Conservation (phyloP, 2,329 filamentous ascomycete genomes). For the Botrytis elliptica region DNA sequence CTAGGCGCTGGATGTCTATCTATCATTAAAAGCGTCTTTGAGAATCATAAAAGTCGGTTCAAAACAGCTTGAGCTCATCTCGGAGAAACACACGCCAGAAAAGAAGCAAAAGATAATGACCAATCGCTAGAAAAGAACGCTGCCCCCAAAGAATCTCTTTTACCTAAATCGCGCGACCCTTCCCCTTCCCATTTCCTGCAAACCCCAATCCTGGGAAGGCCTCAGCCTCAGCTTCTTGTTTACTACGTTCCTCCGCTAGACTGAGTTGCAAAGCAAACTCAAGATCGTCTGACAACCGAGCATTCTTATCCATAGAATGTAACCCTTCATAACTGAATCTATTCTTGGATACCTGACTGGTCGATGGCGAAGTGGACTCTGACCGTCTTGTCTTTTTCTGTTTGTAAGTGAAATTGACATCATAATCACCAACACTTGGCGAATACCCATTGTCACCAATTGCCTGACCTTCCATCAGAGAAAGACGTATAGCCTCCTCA, state of each 20-base stretch:
- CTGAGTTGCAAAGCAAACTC: slow-evolving; percentile 61
- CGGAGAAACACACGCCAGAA: background rate
- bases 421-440: slow-evolving; percentile 49
- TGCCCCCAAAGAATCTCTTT: background rate
- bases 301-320: background rate
- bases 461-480: slow-evolving; percentile 55
- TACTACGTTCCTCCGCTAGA: slow-evolving; percentile 52
- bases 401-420: slow-evolving; percentile 52
- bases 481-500: slow-evolving; percentile 61
- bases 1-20: background rate
- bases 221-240: slow-evolving; percentile 17
- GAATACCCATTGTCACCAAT: slow-evolving; percentile 45
- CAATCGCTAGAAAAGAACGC: background rate
- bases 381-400: slow-evolving; percentile 46
- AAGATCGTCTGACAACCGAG: slow-evolving; percentile 49
- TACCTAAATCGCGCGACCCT: slow-evolving; percentile 13
- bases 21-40: background rate
- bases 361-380: slow-evolving; percentile 40
- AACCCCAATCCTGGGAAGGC: background rate
- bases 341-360: slow-evolving; percentile 38
- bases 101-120: background rate
- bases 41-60: background rate
- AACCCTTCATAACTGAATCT: slow-evolving; percentile 18
- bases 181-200: slow-evolving; percentile 16
- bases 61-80: background rate